Percentiles rank a stretch among this genome's conserved stretches.
These are phyloP conservation scores for Pseudocercospora fijiensis DNA, from an alignment of 2,329 filamentous ascomycete genomes.

Conservation along the genomic window DNA sequence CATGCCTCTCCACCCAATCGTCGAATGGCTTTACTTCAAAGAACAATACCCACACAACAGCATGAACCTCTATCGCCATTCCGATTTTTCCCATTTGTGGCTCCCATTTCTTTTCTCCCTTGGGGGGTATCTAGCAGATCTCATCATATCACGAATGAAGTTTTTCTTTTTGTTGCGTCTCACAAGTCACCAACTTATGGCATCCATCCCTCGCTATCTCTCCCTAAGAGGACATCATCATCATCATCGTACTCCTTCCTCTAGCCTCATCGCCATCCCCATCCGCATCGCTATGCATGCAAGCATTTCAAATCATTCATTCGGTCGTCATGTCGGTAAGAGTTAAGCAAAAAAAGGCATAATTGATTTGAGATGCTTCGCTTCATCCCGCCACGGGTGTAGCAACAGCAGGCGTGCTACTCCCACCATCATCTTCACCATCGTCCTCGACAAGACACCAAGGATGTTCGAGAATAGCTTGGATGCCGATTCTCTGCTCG, in stretches of 20 bases:
- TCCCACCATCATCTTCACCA: constrained; percentile 16
- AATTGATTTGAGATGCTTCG: not conserved
- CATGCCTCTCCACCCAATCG: not conserved
- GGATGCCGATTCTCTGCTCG: constrained; percentile 76
- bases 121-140: constrained; percentile 17
- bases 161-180: not conserved
- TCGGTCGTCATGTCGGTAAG: not conserved
- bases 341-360: not conserved
- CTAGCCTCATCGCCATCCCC: not conserved
- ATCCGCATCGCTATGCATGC: constrained; percentile 6
- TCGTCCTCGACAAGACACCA: constrained; percentile 59
- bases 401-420: constrained; percentile 1
- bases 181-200: not conserved
- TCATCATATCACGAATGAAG: constrained; percentile 6
- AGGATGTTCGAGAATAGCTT: constrained; percentile 82
- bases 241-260: not conserved
- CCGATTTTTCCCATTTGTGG: not conserved
- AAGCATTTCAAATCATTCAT: constrained; percentile 2
- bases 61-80: not conserved
- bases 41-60: not conserved
- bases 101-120: not conserved
- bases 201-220: not conserved
- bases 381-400: constrained; percentile 4
- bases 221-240: not conserved
- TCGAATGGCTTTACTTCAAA: not conserved